A percentile compares a stretch with the other conserved stretches of the same genome.
These are phyloP conservation scores for Cytospora piceicola DNA, from an alignment of 2,329 filamentous ascomycete species.

Conservation along the genomic window DNA sequence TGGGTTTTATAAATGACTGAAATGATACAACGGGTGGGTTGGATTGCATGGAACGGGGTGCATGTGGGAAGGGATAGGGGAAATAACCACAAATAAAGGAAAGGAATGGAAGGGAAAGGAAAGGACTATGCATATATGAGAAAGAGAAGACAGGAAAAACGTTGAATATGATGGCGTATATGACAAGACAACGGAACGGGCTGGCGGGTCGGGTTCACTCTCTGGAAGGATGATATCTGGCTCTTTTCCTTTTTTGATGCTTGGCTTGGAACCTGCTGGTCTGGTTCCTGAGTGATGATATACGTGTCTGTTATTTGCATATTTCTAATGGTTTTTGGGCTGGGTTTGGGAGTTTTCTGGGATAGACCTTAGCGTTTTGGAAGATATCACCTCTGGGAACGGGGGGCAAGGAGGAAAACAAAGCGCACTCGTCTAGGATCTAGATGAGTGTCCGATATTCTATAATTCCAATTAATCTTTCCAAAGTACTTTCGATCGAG, in stretches of 20 bases:
- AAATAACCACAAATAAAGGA: not conserved
- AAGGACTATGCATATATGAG: not conserved
- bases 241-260: not conserved
- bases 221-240: not conserved
- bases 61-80: not conserved
- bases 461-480: conserved; percentile 19
- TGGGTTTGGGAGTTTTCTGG: not conserved
- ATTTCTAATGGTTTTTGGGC: conserved; percentile 8
- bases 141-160: not conserved
- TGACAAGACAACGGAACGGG: not conserved
- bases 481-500: not conserved
- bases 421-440: not conserved
- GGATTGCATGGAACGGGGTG: too few species aligned
- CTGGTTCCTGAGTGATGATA: conserved; percentile 6
- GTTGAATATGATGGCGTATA: not conserved
- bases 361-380: not conserved
- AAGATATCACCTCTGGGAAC: not conserved
- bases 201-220: not conserved
- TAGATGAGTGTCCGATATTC: not conserved
- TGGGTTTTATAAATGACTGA: not conserved
- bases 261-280: conserved; percentile 14
- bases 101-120: not conserved
- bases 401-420: not conserved
- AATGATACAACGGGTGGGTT: not conserved
- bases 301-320: not conserved